Evolutionary conservation across 2,329 filamentous ascomycete species (phyloP).

Genomic region (Rhynchosporium secalis): DNA sequence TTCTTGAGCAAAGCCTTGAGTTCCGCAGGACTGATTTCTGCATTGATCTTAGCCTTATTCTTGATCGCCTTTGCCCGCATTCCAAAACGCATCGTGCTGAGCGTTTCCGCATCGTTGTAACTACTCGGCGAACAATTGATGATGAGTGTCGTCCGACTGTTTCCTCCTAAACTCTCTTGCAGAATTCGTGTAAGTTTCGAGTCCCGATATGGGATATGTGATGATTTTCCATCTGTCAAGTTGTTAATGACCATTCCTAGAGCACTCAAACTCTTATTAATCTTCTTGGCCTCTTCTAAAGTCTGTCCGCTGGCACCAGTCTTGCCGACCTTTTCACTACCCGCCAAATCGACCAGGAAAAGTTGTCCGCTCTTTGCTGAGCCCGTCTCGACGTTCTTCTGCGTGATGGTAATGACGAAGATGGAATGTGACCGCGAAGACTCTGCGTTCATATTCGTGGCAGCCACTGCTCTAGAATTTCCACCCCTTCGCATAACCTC

Average conservation of each 20-base stretch:
- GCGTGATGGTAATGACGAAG: conserved; percentile 93
- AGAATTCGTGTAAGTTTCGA: conserved; percentile 96
- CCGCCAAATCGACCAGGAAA: conserved; percentile 95
- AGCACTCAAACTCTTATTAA: conserved; percentile 99
- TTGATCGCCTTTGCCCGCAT: conserved; percentile 98
- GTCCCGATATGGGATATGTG: conserved; percentile 93
- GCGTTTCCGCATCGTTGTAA: conserved; percentile 94
- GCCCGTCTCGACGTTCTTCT: conserved; percentile 96
- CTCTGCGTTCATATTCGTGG: conserved; percentile 99
- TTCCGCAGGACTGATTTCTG: conserved; percentile 92
- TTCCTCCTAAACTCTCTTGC: conserved; percentile 96
- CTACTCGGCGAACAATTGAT: conserved; percentile 99
- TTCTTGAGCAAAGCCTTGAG: conserved; percentile 92
- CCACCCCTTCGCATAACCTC: conserved; percentile 95
- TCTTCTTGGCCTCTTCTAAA: conserved; percentile 98
- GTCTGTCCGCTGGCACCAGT: conserved; percentile 97
- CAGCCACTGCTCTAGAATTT: conserved; percentile 83
- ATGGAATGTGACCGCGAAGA: conserved; percentile 98
- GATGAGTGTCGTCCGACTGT: conserved; percentile 96
- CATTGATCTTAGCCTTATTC: conserved; percentile 99
- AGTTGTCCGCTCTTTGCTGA: conserved; percentile 95
- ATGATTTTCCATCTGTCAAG: conserved; percentile 94
- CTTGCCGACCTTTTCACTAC: conserved; percentile 98
- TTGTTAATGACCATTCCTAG: conserved; percentile 99
- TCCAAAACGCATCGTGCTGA: conserved; percentile 90